Evolutionary conservation across 2,329 filamentous ascomycete genomes (phyloP), one percentile per base, ranked within the genome.

Genomic region (Talaromyces pinophilus): DNA sequence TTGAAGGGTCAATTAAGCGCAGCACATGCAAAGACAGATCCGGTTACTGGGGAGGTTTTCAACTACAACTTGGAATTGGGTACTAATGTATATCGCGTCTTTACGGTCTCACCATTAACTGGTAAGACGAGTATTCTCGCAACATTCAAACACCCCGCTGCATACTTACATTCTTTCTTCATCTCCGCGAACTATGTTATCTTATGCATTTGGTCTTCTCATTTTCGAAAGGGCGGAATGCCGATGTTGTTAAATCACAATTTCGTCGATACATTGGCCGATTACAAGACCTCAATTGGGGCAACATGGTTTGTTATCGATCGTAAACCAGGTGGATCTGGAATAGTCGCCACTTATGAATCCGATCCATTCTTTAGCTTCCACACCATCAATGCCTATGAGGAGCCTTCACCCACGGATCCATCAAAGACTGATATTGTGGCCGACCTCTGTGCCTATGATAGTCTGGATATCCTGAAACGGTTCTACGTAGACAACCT

Each of bases 151-250:
- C 76, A 78, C 3, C 79, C 82, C 2, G 75, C 90, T 0, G 88
- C 91, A 0, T 96, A 95, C 72, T 86, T 96, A n/a, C 92, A 96
- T 78, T 94, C 91, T 8, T 84, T 94, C 71, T 92, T 92, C 72
- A 77, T 96, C 30, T 90, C 91, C 0, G 79, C 86, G 17, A 86
- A 88, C 71, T 90, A 89, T 72, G 86, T 93, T 1, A 79, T 95
- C 0, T 80, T 96, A 4, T 93, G 90, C 72, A 79, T 95, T 0
- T 93, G 90, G 71, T 87, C 87, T 17, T 84, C 89, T 0, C 87
- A 89, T 69, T 82, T 88, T 48, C 83, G 79, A 1, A 81, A 79
- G 70, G 80, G 78, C 10, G 92, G 91, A 0, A 67, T 88, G 1
- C 84, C 83, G 15, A 82, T 92, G 10, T 74, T 89, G 0, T 90